A percentile compares a stretch with the other conserved stretches of the same genome.
These are phyloP conservation scores for Aegilops umbellulata DNA, from an alignment of 176 grass and related monocot species.

Conservation along the genomic window DNA sequence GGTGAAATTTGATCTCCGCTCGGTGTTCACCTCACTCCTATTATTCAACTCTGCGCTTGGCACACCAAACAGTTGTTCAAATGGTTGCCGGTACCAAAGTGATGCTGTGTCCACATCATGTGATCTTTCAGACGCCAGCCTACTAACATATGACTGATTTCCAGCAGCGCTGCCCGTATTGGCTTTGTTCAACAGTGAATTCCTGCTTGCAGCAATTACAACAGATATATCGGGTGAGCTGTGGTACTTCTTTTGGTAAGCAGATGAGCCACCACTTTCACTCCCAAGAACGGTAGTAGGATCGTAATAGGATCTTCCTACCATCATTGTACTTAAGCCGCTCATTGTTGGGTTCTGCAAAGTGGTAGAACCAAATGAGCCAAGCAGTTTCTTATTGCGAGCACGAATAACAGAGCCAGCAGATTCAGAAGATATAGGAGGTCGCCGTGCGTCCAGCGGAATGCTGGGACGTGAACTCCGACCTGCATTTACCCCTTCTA, in stretches of 20 bases:
- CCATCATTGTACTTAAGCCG: conserved; percentile 21
- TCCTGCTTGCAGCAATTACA: conserved; percentile 49
- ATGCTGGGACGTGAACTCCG: conserved; percentile 31
- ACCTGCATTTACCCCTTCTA: conserved; percentile 47
- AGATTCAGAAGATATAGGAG: conserved; percentile 37
- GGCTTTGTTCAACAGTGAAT: conserved; percentile 34
- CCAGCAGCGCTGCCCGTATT: conserved; percentile 41
- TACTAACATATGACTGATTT: conserved; percentile 26
- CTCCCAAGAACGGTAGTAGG: conserved; percentile 33
- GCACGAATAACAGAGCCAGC: conserved; percentile 17
- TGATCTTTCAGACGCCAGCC: conserved; percentile 41
- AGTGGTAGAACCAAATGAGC: conserved; percentile 34
- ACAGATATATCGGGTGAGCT: conserved; percentile 66
- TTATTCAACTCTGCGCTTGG: conserved; percentile 1
- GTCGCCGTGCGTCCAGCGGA: conserved; percentile 18
- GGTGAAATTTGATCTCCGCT: not conserved
- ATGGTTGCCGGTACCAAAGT: conserved; percentile 66
- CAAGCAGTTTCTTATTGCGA: conserved; percentile 22
- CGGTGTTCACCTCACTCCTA: not conserved
- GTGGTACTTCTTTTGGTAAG: conserved; percentile 68
- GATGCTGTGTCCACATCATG: conserved; percentile 40
- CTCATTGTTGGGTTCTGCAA: conserved; percentile 33
- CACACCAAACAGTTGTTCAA: conserved; percentile 59
- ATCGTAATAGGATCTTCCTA: conserved; percentile 44
- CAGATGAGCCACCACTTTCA: conserved; percentile 32